A percentile compares a stretch with the other conserved stretches of the same genome.
These are phyloP conservation scores for Cercospora brassicicola DNA, from an alignment of 2,329 filamentous ascomycete species.

Conservation along the genomic window DNA sequence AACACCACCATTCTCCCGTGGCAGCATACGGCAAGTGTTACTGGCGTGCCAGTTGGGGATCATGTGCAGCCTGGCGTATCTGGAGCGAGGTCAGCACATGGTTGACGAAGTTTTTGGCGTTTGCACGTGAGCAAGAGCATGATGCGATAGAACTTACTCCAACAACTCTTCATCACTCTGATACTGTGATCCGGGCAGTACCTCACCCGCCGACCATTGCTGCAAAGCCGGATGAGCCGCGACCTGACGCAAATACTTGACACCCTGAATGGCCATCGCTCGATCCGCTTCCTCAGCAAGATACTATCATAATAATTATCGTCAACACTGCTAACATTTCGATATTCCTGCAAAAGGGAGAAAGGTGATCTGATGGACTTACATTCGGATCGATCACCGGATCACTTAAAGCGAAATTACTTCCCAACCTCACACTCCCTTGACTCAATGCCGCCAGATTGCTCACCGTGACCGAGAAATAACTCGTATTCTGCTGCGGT, in stretches of 20 bases:
- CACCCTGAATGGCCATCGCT: constrained; percentile 23
- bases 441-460: constrained; percentile 15
- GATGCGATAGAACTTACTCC: constrained; percentile 1
- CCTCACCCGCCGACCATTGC: constrained; percentile 22
- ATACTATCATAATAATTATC: constrained; percentile 12
- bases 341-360: neutral
- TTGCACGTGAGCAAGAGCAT: neutral
- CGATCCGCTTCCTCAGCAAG: constrained; percentile 23
- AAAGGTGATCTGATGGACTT: neutral
- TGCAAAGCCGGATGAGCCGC: constrained; percentile 20
- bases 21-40: constrained; percentile 30
- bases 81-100: neutral
- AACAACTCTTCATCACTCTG: constrained; percentile 23
- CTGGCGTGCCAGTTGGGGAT: constrained; percentile 26
- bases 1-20: constrained; percentile 25
- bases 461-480: constrained; percentile 15
- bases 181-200: constrained; percentile 13
- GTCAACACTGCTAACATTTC: neutral
- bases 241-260: constrained; percentile 23
- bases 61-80: constrained; percentile 18
- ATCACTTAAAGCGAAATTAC: constrained; percentile 14
- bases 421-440: constrained; percentile 13
- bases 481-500: constrained; percentile 12
- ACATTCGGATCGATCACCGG: constrained; percentile 24
- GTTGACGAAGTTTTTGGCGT: neutral